Evolutionary conservation across 805 yeast genomes (phyloP), one percentile per base, ranked within the genome.

Genomic region (Saturnispora diversa): DNA sequence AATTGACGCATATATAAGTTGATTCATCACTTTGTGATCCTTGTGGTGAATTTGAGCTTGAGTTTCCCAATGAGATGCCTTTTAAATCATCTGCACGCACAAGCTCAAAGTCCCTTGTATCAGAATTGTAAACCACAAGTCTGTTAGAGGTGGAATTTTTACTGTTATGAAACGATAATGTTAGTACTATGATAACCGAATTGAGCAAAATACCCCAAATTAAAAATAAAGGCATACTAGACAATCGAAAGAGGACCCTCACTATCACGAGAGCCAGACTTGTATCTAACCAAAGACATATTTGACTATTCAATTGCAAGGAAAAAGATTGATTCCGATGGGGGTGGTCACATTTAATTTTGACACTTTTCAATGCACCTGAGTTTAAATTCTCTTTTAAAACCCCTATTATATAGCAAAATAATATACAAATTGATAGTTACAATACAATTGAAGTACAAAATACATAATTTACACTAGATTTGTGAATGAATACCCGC

Each of bases 41-140:
- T 20, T 12, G 28, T 26, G 17, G 26, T 16, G 31, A 23, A n/a
- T 19, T 21, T 29, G 28, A 26, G 5, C 24, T 17, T 8, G 25
- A 31, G 26, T 22, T 8, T 17, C 29, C 6, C 30, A 30, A 22
- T 12, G 20, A 5, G 16, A 10, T 11, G 22, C 12, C 10, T 16
- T 19, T 23, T n/a, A 11, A 26, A 9, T 40, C 45, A 24, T 47
- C 53, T 12, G 50, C 44, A 29, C 46, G 44, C 4, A 56, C 53
- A 11, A 59, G 43, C 40, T 56, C 58, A 23, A 59, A 46, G 21
- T 54, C 46, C 17, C 54, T 54, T 1, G 58, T 50, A 19, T 40
- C 45, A 3, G 58, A 45, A 43, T 59, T 52, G 48, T 58, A 58
- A 5, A 58, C 34, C 6, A 59, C 61, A 15, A 59, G 46, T 15